These are phyloP conservation scores for Crithidia sp. DNA, from an alignment of 208 protist genomes.

Conservation along the genomic window DNA sequence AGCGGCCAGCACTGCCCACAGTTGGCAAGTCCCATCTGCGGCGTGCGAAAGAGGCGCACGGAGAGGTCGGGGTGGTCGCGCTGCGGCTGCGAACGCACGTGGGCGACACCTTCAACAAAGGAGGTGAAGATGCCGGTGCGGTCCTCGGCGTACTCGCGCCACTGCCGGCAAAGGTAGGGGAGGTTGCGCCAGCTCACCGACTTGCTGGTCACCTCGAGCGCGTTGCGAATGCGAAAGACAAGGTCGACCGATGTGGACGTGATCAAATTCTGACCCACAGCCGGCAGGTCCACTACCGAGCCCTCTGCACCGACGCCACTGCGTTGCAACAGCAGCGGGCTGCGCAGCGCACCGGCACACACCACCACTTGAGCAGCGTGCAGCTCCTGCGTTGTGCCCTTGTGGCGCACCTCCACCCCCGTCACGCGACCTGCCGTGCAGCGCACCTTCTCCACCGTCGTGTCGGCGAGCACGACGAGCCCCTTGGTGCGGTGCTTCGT, in stretches of 20 bases:
- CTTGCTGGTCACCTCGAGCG: conserved; percentile 50
- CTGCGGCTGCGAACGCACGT: conserved; percentile 53
- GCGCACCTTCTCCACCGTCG: conserved; percentile 38
- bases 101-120: conserved; percentile 59
- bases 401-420: conserved; percentile 27
- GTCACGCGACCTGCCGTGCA: conserved; percentile 31
- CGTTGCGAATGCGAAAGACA: conserved; percentile 47
- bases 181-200: conserved; percentile 67
- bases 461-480: conserved; percentile 41
- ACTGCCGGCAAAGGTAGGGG: conserved; percentile 60
- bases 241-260: conserved; percentile 48
- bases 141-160: conserved; percentile 78
- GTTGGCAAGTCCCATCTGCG: conserved; percentile 47
- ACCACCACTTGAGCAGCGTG: conserved; percentile 39
- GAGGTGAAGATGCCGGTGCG: conserved; percentile 63
- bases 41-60: conserved; percentile 63
- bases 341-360: conserved; percentile 58
- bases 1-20: conserved; percentile 35
- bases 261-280: conserved; percentile 73
- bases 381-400: conserved; percentile 3
- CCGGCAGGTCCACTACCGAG: conserved; percentile 40
- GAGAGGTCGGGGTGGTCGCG: conserved; percentile 50
- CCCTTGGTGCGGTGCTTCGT: conserved; percentile 38
- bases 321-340: conserved; percentile 59
- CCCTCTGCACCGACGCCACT: conserved; percentile 62